These are phyloP conservation scores for Acanthamoeba lenticulata DNA, from an alignment of 208 protist genomes.

Conservation along the genomic window DNA sequence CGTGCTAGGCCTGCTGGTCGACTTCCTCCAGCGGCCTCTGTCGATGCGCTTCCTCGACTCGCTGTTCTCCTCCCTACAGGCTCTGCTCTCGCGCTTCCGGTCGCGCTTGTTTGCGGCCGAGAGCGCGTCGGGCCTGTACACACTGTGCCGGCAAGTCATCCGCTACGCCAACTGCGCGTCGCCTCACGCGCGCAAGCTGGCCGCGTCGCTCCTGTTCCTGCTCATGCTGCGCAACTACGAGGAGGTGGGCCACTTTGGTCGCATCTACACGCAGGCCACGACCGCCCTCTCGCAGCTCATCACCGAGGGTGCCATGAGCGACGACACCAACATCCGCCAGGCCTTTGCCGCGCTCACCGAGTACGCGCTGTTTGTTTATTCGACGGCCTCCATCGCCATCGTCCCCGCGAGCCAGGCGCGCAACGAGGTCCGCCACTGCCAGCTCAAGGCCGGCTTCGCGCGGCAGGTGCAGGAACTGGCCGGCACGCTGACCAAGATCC, in stretches of 20 bases:
- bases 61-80: constrained; percentile 1
- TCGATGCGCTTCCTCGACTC: constrained; percentile 1
- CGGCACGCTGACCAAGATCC: constrained; percentile 59
- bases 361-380: constrained; percentile 59
- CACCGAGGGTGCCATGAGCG: constrained; percentile 44
- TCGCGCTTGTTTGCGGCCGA: constrained; percentile 16
- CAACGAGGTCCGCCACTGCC: constrained; percentile 32
- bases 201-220: constrained; percentile 57
- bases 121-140: neutral
- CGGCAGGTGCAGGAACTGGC: constrained; percentile 16
- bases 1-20: neutral
- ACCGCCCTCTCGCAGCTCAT: constrained; percentile 67
- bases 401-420: neutral
- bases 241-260: constrained; percentile 63
- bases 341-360: constrained; percentile 46
- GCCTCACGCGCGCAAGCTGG: neutral
- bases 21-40: constrained; percentile 39
- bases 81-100: constrained; percentile 46
- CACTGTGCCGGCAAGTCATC: constrained; percentile 37
- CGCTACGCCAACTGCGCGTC: constrained; percentile 37
- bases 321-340: constrained; percentile 41
- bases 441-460: constrained; percentile 21
- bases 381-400: constrained; percentile 35
- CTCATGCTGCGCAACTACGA: constrained; percentile 63
- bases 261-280: constrained; percentile 56